Base-by-base conservation (phyloP, 352 stramenopile genomes). In the Elongisporangium anandrum region DNA sequence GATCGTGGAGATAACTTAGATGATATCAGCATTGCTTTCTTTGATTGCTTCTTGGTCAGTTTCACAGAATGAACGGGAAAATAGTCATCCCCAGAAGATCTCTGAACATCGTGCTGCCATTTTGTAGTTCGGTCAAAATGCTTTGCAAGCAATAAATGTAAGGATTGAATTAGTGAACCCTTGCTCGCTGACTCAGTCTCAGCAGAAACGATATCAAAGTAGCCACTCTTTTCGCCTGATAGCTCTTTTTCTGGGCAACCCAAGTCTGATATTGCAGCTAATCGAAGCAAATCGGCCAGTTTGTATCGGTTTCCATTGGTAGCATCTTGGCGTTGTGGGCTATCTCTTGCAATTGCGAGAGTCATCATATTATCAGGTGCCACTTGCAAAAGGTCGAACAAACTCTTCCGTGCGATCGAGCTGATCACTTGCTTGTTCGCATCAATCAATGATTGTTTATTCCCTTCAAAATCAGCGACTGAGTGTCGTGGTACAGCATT, bases 311-410 rank as follows among this genome's bases (percentile, higher is more conserved):
- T 79, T 17, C 53, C 63, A 17, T 34, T 64, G 47, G 60, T 66
- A 45, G 34, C 50, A 64, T 75, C 47, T 53, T 66, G 7, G 50
- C 60, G 52, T 72, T 52, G 58, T 54, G 50, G 48, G 12, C 17
- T 21, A 48, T 65, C 62, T 26, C 59, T 59, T 39, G 56, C 70
- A 20, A 81, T 77, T 24, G 73, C 79, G 4, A 88, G 47, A 7
- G 69, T 70, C 65, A 89, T 81, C n/a, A 84, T 71, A 54, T 83
- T 68, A 4, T 92, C 82, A 20, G 82, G 82, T 0, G 68, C 60
- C 50, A 83, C 60, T 60, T 82, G 68, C 21, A 92, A 51, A 17
- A 89, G 72, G 4, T 84, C 69, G 51, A 88, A 92, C 2, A 90
- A 69, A 55, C 70, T 83, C 38, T 71, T 73, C n/a, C 80, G 70